Evolutionary conservation across 1,284 basidiomycete genomes (phyloP), one percentile per base, ranked within the genome.

Genomic region (Papiliotrema terrestris): DNA sequence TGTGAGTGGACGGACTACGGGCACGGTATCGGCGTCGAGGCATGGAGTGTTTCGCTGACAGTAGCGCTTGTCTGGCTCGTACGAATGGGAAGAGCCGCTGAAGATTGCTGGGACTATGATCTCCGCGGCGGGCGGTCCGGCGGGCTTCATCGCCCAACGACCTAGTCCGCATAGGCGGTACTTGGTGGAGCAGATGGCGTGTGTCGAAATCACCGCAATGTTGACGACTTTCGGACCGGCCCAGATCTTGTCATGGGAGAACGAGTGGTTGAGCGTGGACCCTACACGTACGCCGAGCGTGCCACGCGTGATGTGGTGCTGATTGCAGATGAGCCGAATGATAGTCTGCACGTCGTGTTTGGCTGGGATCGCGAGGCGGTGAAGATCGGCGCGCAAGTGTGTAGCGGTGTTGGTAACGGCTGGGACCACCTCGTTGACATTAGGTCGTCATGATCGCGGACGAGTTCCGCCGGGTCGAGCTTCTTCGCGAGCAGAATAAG

Each of bases 141-240:
- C 54, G 5, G 39, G 50, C 2, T 64, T 48, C 42, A 50, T 66
- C 22, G 52, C 39, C 15, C 17, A n/a, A 11, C 29, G 41, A 8
- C 47, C 52, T 8, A 62, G 57, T 8, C 42, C 51, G 23, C 37
- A 35, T 2, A 29, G 62, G 14, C 52, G 60, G 15, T 66, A 64
- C 37, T 44, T 66, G 1, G 39, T 66, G 8, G 65, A 66, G 37
- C 60, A 66, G 45, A 57, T 63, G 58, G 57, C 59, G 1, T 59
- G 55, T 42, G 52, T 60, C 5, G 65, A 66, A 43, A 47, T 64
- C 9, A 3, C 39, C 52, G 56, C 52, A 4, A 35, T 23, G 19
- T 36, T 58, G 54, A 58, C 59, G 19, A 49, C 39, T 2, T 61
- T 45, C 41, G 32, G 23, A 13, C 42, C 48, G 2, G 56, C 59